These are phyloP conservation scores for Aureobasidium sp. DNA, from an alignment of 2,329 filamentous ascomycete species.

Conservation along the genomic window DNA sequence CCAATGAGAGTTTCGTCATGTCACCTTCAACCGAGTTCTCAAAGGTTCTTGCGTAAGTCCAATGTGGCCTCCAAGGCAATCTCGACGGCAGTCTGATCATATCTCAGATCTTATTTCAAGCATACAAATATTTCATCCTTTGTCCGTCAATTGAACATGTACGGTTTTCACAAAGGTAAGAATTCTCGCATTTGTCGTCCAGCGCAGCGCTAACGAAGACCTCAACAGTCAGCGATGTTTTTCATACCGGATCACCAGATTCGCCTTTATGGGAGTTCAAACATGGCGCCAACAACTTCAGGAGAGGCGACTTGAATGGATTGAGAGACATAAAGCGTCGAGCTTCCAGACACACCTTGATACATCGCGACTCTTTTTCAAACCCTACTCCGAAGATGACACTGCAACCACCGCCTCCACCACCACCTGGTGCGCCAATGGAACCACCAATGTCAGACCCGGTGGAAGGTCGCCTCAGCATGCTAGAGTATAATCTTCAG, in stretches of 20 bases:
- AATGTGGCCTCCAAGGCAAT: slow-evolving; percentile 18
- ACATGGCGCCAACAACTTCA: slow-evolving; percentile 95
- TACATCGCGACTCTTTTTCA: slow-evolving; percentile 84
- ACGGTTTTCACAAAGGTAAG: slow-evolving; percentile 96
- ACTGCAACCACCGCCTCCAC: slow-evolving; percentile 57
- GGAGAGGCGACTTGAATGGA: slow-evolving; percentile 83
- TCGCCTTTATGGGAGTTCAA: slow-evolving; percentile 98
- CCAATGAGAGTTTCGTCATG: slow-evolving; percentile 97
- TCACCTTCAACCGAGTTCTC: slow-evolving; percentile 95
- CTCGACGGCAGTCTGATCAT: slow-evolving; percentile 18
- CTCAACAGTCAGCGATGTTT: slow-evolving; percentile 83
- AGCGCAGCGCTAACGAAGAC: not conserved
- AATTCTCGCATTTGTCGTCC: not conserved
- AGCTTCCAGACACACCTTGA: slow-evolving; percentile 84
- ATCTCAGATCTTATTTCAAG: slow-evolving; percentile 87
- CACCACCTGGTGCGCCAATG: slow-evolving; percentile 50
- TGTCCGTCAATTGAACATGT: slow-evolving; percentile 97
- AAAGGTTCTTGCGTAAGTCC: slow-evolving; percentile 92
- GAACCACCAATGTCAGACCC: slow-evolving; percentile 62
- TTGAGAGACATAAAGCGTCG: slow-evolving; percentile 92
- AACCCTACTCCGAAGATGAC: slow-evolving; percentile 53
- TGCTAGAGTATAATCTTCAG: slow-evolving; percentile 74
- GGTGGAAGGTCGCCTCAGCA: slow-evolving; percentile 65
- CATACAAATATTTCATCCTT: slow-evolving; percentile 99
- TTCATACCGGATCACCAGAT: slow-evolving; percentile 89